Percentiles rank a stretch among this genome's conserved stretches.
Evolutionary conservation across 495 filamentous ascomycete genomes (phyloP).

Genomic region (Trichoderma parareesei): DNA sequence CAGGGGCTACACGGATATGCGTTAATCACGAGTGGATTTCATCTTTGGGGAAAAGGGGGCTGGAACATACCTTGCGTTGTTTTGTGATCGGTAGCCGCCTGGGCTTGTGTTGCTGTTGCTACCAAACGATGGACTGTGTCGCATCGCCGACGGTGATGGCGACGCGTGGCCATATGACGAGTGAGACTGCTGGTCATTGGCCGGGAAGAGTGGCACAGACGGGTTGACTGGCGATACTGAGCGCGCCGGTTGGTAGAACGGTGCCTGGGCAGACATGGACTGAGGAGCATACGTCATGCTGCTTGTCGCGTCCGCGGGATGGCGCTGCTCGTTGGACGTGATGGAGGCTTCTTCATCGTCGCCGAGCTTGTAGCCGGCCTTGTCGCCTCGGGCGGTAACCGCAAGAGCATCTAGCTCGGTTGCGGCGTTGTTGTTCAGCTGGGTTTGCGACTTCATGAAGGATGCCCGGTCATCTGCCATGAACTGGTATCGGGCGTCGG

Average conservation of each 20-base stretch:
- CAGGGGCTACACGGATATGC: constrained; percentile 31
- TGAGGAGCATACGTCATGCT: constrained; percentile 13
- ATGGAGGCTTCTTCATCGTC: constrained; percentile 59
- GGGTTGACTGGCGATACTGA: constrained; percentile 52
- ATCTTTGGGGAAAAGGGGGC: neutral
- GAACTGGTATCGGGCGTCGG: constrained; percentile 89
- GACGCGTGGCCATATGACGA: neutral
- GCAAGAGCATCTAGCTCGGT: constrained; percentile 91
- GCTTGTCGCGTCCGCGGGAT: constrained; percentile 20
- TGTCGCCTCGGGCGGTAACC: constrained; percentile 84
- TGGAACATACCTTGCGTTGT: constrained; percentile 35
- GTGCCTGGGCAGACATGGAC: constrained; percentile 20
- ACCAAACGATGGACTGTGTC: constrained; percentile 13
- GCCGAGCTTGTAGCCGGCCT: constrained; percentile 52
- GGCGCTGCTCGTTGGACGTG: constrained; percentile 33
- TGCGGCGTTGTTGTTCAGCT: constrained; percentile 49
- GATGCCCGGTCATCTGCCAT: constrained; percentile 96
- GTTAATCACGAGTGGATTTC: constrained; percentile 14
- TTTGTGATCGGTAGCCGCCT: constrained; percentile 28
- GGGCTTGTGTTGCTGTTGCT: constrained; percentile 30
- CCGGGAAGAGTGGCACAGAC: constrained; percentile 56
- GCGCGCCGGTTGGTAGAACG: constrained; percentile 14
- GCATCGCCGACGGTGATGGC: constrained; percentile 6
- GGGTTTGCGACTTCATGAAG: constrained; percentile 94
- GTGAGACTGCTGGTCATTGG: constrained; percentile 17